Evolutionary conservation across 371 early-diverging fungal species (phyloP).

Genomic region (Capillidium heterosporum): DNA sequence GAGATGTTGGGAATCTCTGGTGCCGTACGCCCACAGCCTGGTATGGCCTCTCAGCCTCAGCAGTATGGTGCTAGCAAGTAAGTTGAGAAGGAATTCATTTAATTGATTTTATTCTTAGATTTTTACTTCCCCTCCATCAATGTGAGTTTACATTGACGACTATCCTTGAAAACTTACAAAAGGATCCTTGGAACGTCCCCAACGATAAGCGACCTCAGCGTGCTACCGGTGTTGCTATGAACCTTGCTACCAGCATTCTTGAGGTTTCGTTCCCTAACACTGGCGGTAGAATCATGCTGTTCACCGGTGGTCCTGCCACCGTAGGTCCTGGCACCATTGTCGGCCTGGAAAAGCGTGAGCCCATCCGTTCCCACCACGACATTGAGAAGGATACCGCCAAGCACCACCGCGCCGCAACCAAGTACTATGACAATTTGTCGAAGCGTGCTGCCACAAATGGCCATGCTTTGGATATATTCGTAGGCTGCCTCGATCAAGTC

Average conservation of each 20-base stretch:
- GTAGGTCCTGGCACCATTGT: constrained; percentile 97
- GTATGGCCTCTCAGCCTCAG: constrained; percentile 34
- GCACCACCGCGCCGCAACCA: constrained; percentile 79
- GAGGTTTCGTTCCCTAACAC: constrained; percentile 87
- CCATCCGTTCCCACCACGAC: constrained; percentile 93
- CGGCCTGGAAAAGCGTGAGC: constrained; percentile 79
- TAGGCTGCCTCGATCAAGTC: constrained; percentile 87
- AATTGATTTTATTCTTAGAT: constrained; percentile 18
- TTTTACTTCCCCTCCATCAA: constrained; percentile 79
- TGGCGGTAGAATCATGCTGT: constrained; percentile 92
- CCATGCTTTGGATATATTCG: constrained; percentile 78
- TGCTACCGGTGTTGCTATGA: constrained; percentile 96
- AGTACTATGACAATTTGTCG: constrained; percentile 87
- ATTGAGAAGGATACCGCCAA: constrained; percentile 89
- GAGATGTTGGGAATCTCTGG: constrained; percentile 78
- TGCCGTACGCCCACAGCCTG: constrained; percentile 27
- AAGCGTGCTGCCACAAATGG: constrained; percentile 73
- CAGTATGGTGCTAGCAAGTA: constrained; percentile 35
- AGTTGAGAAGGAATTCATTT: not conserved
- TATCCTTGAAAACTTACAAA: constrained; percentile 87
- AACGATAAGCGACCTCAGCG: constrained; percentile 86
- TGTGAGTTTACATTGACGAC: constrained; percentile 89
- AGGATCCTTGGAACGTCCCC: constrained; percentile 98
- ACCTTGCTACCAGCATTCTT: constrained; percentile 88
- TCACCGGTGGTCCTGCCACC: constrained; percentile 95